Evolutionary conservation across 2,329 filamentous ascomycete species (phyloP).

Genomic region (Byssoonygena ceratinophila): DNA sequence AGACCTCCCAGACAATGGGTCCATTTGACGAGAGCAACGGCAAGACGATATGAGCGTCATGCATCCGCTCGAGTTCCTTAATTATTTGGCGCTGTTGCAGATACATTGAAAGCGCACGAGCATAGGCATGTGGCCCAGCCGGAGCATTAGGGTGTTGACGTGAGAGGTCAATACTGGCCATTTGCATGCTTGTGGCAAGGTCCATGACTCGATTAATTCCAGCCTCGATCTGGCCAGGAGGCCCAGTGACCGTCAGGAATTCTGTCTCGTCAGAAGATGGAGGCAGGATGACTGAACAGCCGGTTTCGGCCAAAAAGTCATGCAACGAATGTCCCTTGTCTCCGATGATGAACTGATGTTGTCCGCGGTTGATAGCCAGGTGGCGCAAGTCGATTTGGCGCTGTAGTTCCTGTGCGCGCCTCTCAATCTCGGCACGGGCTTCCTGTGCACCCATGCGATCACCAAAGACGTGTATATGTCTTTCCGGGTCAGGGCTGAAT

Average conservation of each 20-base stretch:
- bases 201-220: conserved; percentile 80
- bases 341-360: conserved; percentile 91
- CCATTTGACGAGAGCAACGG: conserved; percentile 55
- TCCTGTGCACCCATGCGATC: conserved; percentile 74
- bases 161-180: conserved; percentile 70
- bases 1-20: conserved; percentile 74
- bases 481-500: conserved; percentile 61
- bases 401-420: conserved; percentile 62
- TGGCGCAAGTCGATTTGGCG: conserved; percentile 67
- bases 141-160: conserved; percentile 66
- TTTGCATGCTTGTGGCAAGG: conserved; percentile 76
- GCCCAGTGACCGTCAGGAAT: conserved; percentile 74
- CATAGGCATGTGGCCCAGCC: conserved; percentile 63
- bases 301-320: conserved; percentile 56
- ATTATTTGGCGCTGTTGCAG: conserved; percentile 72
- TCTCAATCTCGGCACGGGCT: conserved; percentile 69
- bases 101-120: conserved; percentile 78
- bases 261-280: conserved; percentile 41
- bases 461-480: conserved; percentile 74
- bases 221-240: conserved; percentile 57
- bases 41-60: conserved; percentile 79
- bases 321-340: conserved; percentile 68
- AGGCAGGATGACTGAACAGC: conserved; percentile 14
- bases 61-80: conserved; percentile 65
- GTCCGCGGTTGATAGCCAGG: conserved; percentile 69